Conservation (phyloP, 140 eudicot species). For the Flaveria floridana region DNA sequence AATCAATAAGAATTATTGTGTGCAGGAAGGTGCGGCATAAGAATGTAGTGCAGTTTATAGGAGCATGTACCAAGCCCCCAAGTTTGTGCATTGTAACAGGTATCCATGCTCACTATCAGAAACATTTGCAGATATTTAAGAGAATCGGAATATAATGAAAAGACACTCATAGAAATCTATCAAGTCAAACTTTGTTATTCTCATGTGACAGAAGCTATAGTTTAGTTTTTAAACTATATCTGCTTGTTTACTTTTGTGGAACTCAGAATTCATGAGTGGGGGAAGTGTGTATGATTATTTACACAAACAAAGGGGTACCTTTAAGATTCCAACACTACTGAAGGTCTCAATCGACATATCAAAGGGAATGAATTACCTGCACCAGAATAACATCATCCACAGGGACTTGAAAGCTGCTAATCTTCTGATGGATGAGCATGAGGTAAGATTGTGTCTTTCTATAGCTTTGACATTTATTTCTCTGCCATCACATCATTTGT, state of each 20-base stretch:
- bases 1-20: conserved; percentile 49
- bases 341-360: conserved; percentile 85
- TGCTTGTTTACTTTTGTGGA: conserved; percentile 29
- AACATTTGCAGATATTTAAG: background rate
- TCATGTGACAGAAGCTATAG: background rate
- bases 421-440: conserved; percentile 98
- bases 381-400: conserved; percentile 94
- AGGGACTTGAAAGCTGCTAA: conserved; percentile 98
- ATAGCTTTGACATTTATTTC: conserved; percentile 29
- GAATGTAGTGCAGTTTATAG: conserved; percentile 97
- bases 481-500: conserved; percentile 6
- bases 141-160: background rate
- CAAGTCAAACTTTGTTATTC: conserved; percentile 20
- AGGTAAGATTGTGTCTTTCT: conserved; percentile 50
- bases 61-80: conserved; percentile 97
- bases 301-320: conserved; percentile 88
- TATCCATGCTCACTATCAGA: conserved; percentile 22
- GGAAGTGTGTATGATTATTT: conserved; percentile 97
- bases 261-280: conserved; percentile 90
- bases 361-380: conserved; percentile 96
- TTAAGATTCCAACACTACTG: conserved; percentile 81
- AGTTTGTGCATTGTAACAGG: conserved; percentile 99
- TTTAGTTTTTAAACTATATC: background rate
- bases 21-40: conserved; percentile 96
- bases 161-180: background rate